Conservation (phyloP, 352 stramenopile species). For the Phytophthora melonis region DNA sequence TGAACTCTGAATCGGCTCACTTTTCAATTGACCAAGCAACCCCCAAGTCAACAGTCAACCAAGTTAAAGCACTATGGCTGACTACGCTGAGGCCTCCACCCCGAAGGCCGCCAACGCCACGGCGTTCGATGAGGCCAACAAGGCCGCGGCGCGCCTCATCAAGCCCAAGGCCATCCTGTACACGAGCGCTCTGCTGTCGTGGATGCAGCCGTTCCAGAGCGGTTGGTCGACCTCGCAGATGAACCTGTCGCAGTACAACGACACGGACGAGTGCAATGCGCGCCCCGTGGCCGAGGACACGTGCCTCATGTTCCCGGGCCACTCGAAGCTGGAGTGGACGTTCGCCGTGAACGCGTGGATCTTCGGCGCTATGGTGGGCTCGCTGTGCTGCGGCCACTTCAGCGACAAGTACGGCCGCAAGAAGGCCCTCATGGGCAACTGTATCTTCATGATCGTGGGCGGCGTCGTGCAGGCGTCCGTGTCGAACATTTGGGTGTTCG, state of each 20-base stretch:
- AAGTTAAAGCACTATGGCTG: conserved; percentile 7
- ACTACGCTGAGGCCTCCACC: conserved; percentile 21
- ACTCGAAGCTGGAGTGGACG: conserved; percentile 34
- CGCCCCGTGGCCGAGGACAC: conserved; percentile 31
- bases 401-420: conserved; percentile 35
- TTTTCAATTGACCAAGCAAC: conserved; percentile 29
- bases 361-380: conserved; percentile 29
- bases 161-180: conserved; percentile 36
- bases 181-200: conserved; percentile 32
- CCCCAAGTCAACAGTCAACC: conserved; percentile 25
- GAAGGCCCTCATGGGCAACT: conserved; percentile 37
- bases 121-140: conserved; percentile 39
- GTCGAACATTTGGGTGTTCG: too few species aligned
- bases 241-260: conserved; percentile 36
- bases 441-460: conserved; percentile 43
- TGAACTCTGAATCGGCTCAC: conserved; percentile 3
- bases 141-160: conserved; percentile 36
- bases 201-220: conserved; percentile 40
- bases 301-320: conserved; percentile 35
- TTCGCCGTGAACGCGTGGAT: conserved; percentile 36
- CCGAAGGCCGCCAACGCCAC: conserved; percentile 17
- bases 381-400: conserved; percentile 25
- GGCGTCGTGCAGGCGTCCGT: too few species aligned
- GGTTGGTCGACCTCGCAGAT: conserved; percentile 43
- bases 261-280: conserved; percentile 35